A percentile compares a stretch with the other conserved stretches of the same genome.
Evolutionary conservation across 2,329 filamentous ascomycete genomes (phyloP).

Genomic region (Penicillium sp.): DNA sequence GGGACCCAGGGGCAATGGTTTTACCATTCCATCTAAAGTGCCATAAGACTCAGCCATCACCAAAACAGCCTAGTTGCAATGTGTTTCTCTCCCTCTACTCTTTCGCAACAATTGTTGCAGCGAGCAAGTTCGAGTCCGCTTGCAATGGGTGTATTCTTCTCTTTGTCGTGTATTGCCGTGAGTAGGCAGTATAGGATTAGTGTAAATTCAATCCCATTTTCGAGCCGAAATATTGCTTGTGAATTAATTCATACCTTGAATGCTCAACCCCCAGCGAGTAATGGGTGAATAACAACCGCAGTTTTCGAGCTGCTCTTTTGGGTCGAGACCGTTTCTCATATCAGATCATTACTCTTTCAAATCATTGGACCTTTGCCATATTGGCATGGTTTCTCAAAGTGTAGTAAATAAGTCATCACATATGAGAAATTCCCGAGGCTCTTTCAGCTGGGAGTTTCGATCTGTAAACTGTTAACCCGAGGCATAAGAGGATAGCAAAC

Average conservation of each 20-base stretch:
- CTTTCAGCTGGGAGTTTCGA: background rate
- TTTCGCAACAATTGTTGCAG: background rate
- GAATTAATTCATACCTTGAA: background rate
- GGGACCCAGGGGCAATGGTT: background rate
- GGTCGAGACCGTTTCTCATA: background rate
- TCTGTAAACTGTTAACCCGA: background rate
- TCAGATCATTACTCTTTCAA: background rate
- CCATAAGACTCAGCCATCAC: background rate
- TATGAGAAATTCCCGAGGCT: background rate
- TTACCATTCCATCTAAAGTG: background rate
- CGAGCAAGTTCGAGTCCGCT: background rate
- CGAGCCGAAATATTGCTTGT: background rate
- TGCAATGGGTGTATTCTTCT: background rate
- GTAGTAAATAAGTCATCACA: background rate
- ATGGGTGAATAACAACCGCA: background rate
- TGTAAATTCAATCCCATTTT: background rate
- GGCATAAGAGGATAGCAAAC: too few relatives aligned
- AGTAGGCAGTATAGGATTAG: background rate
- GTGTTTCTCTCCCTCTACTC: background rate
- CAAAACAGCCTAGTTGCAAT: background rate
- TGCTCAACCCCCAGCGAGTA: background rate
- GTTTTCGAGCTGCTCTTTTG: too few relatives aligned
- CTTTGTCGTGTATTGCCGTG: background rate
- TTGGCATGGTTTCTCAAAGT: background rate
- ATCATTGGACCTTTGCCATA: background rate